Conservation (phyloP, 345 rosid species). For the Diplotaxis tenuifolia region DNA sequence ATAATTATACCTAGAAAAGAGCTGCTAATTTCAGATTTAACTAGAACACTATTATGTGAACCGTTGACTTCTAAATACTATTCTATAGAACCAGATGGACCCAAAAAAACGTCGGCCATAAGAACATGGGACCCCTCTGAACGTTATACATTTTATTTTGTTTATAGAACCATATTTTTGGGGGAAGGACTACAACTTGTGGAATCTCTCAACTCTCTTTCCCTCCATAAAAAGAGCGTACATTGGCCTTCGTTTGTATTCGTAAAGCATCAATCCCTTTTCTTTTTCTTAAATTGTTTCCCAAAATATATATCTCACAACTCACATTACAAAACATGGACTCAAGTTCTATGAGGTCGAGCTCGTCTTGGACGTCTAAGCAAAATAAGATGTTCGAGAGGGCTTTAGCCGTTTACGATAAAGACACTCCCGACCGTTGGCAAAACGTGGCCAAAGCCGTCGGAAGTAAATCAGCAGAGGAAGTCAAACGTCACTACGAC, state of each 20-base stretch:
- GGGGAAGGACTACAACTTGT: no score
- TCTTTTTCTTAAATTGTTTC: constrained; percentile 12
- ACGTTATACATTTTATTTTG: no score
- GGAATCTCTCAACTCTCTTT: no score
- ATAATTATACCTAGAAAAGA: no score
- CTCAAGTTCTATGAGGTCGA: constrained; percentile 46
- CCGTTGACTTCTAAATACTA: no score
- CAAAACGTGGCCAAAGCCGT: constrained; percentile 76
- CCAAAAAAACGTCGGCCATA: no score
- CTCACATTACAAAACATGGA: constrained; percentile 14
- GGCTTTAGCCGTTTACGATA: constrained; percentile 75
- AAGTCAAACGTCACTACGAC: constrained; percentile 80
- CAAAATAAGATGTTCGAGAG: constrained; percentile 82
- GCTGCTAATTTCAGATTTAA: no score
- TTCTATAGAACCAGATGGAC: no score
- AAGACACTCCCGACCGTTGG: constrained; percentile 94
- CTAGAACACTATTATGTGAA: no score
- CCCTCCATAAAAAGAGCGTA: no score
- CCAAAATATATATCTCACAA: neutral
- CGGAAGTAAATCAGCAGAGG: constrained; percentile 73
- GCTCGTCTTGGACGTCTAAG: constrained; percentile 61
- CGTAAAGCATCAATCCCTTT: constrained; percentile 8
- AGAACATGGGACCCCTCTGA: no score
- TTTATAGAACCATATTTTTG: no score
- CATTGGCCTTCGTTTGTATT: neutral